Percentiles rank a stretch among this genome's conserved stretches.
phyloP scores from a whole-genome alignment of 768 basidiomycete species.

The Pholiota microspora region DNA sequence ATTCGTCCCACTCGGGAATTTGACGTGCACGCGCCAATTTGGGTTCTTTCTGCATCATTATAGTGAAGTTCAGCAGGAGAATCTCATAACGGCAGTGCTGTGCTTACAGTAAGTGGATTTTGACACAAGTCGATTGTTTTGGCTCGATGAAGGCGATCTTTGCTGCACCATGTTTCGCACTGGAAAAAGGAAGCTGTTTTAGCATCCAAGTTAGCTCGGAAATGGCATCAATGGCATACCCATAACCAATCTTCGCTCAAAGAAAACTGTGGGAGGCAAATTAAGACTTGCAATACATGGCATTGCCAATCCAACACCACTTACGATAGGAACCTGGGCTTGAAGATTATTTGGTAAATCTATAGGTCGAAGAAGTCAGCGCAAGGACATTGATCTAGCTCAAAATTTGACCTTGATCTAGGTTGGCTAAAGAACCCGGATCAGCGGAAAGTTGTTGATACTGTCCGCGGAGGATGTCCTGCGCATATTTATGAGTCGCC shows the following conservation, averaged over 20 bases:
- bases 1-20: slow-evolving; percentile 97
- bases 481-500: slow-evolving; percentile 9
- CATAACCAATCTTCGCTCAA: slow-evolving; percentile 94
- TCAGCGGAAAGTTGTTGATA: slow-evolving; percentile 95
- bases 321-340: slow-evolving; percentile 86
- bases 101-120: slow-evolving; percentile 86
- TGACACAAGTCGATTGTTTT: slow-evolving; percentile 96
- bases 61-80: neutral
- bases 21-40: slow-evolving; percentile 90
- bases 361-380: slow-evolving; percentile 22
- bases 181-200: slow-evolving; percentile 25
- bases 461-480: slow-evolving; percentile 88
- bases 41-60: slow-evolving; percentile 79
- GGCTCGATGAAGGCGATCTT: slow-evolving; percentile 75
- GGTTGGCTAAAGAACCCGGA: slow-evolving; percentile 89
- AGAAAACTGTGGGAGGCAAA: slow-evolving; percentile 56
- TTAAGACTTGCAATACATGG: neutral
- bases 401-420: slow-evolving; percentile 76
- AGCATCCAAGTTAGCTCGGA: neutral
- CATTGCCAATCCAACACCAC: slow-evolving; percentile 24
- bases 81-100: neutral
- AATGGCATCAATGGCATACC: slow-evolving; percentile 45
- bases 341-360: slow-evolving; percentile 98
- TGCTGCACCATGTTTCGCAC: slow-evolving; percentile 99
- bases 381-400: neutral